Evolutionary conservation across 371 early-diverging fungal species (phyloP), one percentile per base, ranked within the genome.

Genomic region (Ecytonucleospora hepatopenaei): DNA sequence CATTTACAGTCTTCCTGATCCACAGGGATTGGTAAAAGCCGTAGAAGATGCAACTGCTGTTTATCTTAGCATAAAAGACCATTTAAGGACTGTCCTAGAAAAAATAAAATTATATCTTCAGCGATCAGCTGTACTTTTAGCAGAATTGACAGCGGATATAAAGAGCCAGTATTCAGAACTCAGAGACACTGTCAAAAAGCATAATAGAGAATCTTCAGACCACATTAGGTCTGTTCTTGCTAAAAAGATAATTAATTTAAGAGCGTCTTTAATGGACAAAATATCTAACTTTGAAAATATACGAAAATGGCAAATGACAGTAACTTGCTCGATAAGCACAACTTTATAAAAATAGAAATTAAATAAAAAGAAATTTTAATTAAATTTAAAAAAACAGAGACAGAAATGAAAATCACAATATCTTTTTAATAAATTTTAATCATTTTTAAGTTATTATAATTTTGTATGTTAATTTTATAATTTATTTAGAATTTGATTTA

Each of bases 71-170:
- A 15, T 59, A 4, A 46, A 46, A 24, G 24, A 33, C 8, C 19
- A 59, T 49, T 26, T 71, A 8, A 32, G 68, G 8, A 57, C 35
- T 23, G 56, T 59, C 3, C 57, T 75, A 54, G 71, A 75, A 12
- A 65, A 35, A 32, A 23, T 68, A 24, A 71, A 68, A 58, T 56
- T 67, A 21, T 40, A 62, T 34, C 63, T 75, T 3, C 54, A 59
- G 5, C 24, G 75, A 60, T 67, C 59, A n/a, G 62, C 73, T 23
- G 57, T 54, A 24, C 64, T 71, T 48, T 40, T 68, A 3, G 32
- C 46, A 3, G 75, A 75, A 27, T 33, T 54, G 46, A 49, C 55
- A 12, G 48, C 60, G 31, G 66, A 64, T 19, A 47, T 75, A 19
- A 62, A 58, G 30, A 40, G 64, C 0, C 28, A 62, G 21, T 34